These are phyloP conservation scores for Phenoliferia sp. DNA, from an alignment of 1,284 basidiomycete genomes.

Conservation along the genomic window DNA sequence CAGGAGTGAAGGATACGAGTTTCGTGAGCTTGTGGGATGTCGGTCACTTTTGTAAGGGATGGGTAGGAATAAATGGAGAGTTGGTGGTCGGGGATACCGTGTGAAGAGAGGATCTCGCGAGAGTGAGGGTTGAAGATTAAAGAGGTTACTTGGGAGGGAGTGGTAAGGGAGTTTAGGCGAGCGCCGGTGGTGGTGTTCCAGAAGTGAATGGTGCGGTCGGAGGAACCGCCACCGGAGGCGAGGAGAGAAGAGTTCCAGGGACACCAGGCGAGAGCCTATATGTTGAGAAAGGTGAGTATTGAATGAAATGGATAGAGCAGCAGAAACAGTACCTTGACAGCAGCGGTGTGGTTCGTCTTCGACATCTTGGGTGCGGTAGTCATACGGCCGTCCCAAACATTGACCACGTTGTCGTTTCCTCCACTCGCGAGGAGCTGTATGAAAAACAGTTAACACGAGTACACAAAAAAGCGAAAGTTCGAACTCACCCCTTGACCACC, in stretches of 20 bases:
- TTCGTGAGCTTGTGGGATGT: constrained; percentile 88
- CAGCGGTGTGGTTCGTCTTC: constrained; percentile 88
- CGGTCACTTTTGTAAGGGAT: constrained; percentile 67
- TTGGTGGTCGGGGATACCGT: constrained; percentile 76
- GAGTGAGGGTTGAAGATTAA: constrained; percentile 82
- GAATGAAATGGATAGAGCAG: background rate
- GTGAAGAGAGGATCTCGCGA: constrained; percentile 87
- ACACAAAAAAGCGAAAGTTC: background rate
- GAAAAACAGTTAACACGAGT: background rate
- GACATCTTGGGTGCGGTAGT: constrained; percentile 65
- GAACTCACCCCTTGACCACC: constrained; percentile 34
- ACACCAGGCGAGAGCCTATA: constrained; percentile 88
- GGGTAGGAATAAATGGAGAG: constrained; percentile 65
- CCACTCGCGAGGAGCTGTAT: constrained; percentile 80
- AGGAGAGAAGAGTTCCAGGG: constrained; percentile 91
- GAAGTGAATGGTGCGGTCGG: constrained; percentile 81
- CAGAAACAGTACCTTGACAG: constrained; percentile 66
- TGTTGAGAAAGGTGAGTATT: background rate
- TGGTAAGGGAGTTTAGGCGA: constrained; percentile 73
- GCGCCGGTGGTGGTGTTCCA: constrained; percentile 60
- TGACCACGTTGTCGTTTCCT: constrained; percentile 93
- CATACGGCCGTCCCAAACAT: constrained; percentile 84
- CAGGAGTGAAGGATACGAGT: constrained; percentile 77
- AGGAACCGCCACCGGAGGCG: constrained; percentile 90
- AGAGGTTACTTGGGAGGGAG: constrained; percentile 86